phyloP scores from a whole-genome alignment of 2,329 filamentous ascomycete genomes.

The Zasmidium citrigriseum region DNA sequence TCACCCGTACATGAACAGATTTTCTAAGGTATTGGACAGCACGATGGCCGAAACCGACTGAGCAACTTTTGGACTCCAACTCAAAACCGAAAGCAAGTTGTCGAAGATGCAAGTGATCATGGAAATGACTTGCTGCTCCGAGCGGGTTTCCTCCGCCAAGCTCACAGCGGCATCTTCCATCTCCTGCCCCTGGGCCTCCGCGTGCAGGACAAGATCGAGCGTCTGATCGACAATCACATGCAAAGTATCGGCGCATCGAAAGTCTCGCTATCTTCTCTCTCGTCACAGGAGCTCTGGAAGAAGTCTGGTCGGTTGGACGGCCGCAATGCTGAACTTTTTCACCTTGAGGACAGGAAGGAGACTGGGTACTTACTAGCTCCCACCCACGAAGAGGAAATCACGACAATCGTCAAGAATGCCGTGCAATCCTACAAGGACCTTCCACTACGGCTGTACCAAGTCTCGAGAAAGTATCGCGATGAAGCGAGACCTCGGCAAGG shows the following conservation, averaged over 20 bases:
- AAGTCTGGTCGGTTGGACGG: slow-evolving; percentile 75
- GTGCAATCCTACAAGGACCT: slow-evolving; percentile 83
- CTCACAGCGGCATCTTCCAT: slow-evolving; percentile 89
- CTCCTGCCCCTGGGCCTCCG: slow-evolving; percentile 82
- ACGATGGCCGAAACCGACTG: slow-evolving; percentile 60
- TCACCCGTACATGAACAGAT: neutral
- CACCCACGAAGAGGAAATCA: slow-evolving; percentile 97
- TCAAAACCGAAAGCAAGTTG: slow-evolving; percentile 45
- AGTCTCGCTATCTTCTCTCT: slow-evolving; percentile 79
- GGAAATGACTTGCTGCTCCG: slow-evolving; percentile 47
- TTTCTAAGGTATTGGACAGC: slow-evolving; percentile 39
- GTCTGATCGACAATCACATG: slow-evolving; percentile 89
- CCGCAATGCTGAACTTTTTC: slow-evolving; percentile 65
- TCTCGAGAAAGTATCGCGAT: slow-evolving; percentile 91
- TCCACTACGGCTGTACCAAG: slow-evolving; percentile 87
- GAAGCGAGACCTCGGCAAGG: slow-evolving; percentile 87
- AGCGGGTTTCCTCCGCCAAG: slow-evolving; percentile 57
- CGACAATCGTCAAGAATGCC: slow-evolving; percentile 70
- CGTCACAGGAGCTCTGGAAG: slow-evolving; percentile 80
- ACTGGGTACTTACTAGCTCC: slow-evolving; percentile 76
- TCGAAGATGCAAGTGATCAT: slow-evolving; percentile 48
- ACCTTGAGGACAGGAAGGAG: slow-evolving; percentile 76
- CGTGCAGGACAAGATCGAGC: slow-evolving; percentile 85
- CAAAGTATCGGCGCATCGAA: slow-evolving; percentile 72
- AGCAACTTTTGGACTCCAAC: slow-evolving; percentile 81